Base-by-base conservation (phyloP, 495 filamentous ascomycete genomes). In the Penicillium riverlandense region DNA sequence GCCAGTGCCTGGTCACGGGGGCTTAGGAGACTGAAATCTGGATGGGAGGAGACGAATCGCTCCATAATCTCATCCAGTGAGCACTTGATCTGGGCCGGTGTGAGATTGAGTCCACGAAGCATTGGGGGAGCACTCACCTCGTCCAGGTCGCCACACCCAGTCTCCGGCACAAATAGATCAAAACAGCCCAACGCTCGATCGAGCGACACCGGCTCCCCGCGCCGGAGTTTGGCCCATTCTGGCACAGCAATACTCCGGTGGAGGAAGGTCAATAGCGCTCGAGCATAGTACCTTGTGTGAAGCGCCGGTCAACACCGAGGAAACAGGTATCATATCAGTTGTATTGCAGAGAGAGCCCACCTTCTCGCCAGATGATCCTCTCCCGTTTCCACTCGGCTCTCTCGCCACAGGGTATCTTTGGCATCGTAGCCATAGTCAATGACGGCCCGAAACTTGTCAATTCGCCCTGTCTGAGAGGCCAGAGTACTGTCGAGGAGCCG, bases 351-450 rank as follows among this genome's bases (percentile, higher is more conserved):
- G 48, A 41, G 62, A 30, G 49, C 60, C 32, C 40, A 96, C 82
- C 86, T 84, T 67, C 89, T 76, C 11, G 92, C 88, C 50, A 98
- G 65, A 40, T 83, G 74, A 69, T 98, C 90, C 14, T 85, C 79
- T 10, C 77, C 69, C n/a, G 82, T 72, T 29, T 72, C 67, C 29
- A 75, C 66, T 8, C 66, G 63, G 38, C 74, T 75, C 52, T 95
- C 79, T 44, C 75, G 70, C 35, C 91, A 50, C 32, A 98, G 72
- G 15, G 78, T 81, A 58, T 96, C 92, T 58, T 96, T 96, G 14
- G 80, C 87, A 74, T 97, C 89, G 46, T 86, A 91, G 1, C 90
- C 92, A 50, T 80, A 66, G 35, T 71, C 62, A 43, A 82, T 78
- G 40, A 98, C 84, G 31, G 72, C 59, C 45, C 84, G 74, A 40